Conservation (phyloP, 2,329 filamentous ascomycete species). For the Tolypocladium pustulatum region DNA sequence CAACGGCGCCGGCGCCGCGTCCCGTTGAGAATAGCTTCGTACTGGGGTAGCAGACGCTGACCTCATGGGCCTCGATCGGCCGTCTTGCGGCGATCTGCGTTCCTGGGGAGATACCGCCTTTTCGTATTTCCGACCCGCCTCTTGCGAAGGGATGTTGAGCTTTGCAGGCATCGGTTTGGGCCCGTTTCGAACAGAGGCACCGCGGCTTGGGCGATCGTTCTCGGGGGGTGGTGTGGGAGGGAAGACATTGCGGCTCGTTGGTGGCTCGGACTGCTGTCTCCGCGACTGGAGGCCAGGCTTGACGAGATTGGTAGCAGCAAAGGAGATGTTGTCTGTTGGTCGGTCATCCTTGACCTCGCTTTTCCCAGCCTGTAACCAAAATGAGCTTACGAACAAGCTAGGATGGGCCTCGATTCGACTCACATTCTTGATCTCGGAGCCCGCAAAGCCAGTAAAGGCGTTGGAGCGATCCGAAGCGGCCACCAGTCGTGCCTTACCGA, state of each 20-base stretch:
- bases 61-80: slow-evolving; percentile 24
- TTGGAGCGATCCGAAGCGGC: slow-evolving; percentile 75
- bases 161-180: slow-evolving; percentile 51
- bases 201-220: slow-evolving; percentile 57
- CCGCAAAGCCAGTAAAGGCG: slow-evolving; percentile 73
- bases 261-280: slow-evolving; percentile 78
- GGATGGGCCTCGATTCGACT: slow-evolving; percentile 13
- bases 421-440: slow-evolving; percentile 67
- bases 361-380: slow-evolving; percentile 33
- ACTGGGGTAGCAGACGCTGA: slow-evolving; percentile 35
- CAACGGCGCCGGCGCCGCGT: slow-evolving; percentile 15
- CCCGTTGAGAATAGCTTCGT: slow-evolving; percentile 32
- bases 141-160: slow-evolving; percentile 49
- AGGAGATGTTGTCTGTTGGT: slow-evolving; percentile 75
- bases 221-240: slow-evolving; percentile 98
- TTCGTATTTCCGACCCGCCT: slow-evolving; percentile 43
- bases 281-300: slow-evolving; percentile 73
- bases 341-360: slow-evolving; percentile 62
- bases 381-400: slow-evolving; percentile 8
- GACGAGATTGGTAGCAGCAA: slow-evolving; percentile 85
- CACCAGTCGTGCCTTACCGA: slow-evolving; percentile 89
- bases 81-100: slow-evolving; percentile 26
- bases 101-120: slow-evolving; percentile 39
- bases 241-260: slow-evolving; percentile 70
- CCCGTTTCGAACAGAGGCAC: slow-evolving; percentile 50